Evolutionary conservation across 805 yeast genomes (phyloP).

Genomic region (Cyberlindnera nakhonratchasimensis): DNA sequence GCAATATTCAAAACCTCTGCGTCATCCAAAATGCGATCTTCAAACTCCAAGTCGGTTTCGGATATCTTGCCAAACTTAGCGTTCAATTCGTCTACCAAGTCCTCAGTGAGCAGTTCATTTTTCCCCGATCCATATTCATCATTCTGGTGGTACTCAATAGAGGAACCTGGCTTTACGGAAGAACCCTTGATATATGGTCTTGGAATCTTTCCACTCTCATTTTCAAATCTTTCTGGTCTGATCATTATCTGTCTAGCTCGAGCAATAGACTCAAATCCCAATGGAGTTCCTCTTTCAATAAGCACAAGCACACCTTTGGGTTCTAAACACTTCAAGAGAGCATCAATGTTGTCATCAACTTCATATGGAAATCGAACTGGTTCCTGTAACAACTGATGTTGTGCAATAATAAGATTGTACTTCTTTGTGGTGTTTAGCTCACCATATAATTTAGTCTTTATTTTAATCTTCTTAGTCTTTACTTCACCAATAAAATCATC

Average conservation of each 20-base stretch:
- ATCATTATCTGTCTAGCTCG: conserved; percentile 86
- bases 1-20: conserved; percentile 3
- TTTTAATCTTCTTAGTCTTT: conserved; percentile 50
- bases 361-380: conserved; percentile 63
- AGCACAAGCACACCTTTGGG: conserved; percentile 81
- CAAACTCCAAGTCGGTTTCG: conserved; percentile 45
- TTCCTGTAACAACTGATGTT: conserved; percentile 68
- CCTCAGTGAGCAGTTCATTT: conserved; percentile 16
- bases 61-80: conserved; percentile 40
- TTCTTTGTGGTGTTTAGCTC: conserved; percentile 43
- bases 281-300: conserved; percentile 84
- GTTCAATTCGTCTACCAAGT: conserved; percentile 33
- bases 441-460: conserved; percentile 53
- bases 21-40: conserved; percentile 34
- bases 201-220: conserved; percentile 61
- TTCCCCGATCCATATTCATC: conserved; percentile 12
- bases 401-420: conserved; percentile 81
- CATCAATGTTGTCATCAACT: conserved; percentile 64
- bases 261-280: conserved; percentile 85
- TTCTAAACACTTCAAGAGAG: conserved; percentile 54
- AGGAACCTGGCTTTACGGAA: conserved; percentile 26
- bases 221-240: conserved; percentile 69
- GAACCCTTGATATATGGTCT: conserved; percentile 62
- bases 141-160: conserved; percentile 17
- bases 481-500: conserved; percentile 48